Evolutionary conservation across 176 grass and related monocot genomes (phyloP), one percentile per base, ranked within the genome.

Genomic region (Ensete ventricosum): DNA sequence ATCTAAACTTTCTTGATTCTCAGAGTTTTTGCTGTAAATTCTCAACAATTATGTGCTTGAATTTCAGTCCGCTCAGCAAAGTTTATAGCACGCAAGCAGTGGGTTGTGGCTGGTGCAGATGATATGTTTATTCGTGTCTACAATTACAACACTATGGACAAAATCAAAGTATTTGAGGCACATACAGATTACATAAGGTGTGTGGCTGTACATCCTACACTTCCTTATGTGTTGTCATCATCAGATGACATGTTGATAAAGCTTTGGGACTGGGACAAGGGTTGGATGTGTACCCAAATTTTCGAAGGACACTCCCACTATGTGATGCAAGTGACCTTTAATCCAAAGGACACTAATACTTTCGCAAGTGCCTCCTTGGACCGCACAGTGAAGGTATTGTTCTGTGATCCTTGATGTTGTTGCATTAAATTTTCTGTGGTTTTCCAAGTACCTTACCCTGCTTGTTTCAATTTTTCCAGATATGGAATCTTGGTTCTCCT

Each of bases 171-270:
- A 24, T 77, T 77, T 65, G 75, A 77, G 21, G 75, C 75, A 9
- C 75, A 77, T 60, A 77, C 60, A 65, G 75, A 77, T 53, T 74
- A 74, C 53, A 74, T 99, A 27, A 91, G 95, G 82, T 99, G 88
- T 89, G 90, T 99, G 51, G 95, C 90, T 34, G 95, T 99, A 65
- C 95, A 99, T 83, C 95, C 95, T 71, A 99, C 88, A 57, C 90
- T 99, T 71, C 88, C 90, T 74, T 99, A 91, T 84, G 88, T 99
- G 29, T 70, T 99, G 26, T 99, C 95, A 80, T 99, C 95, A 50
- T 99, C 95, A 81, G 95, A 99, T 82, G 95, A 99, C 81, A 99
- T 99, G 95, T 75, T 99, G 81, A 99, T 99, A 88, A 99, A 99
- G 74, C 80, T 94, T 53, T 99, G 95, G 95, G 95, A 99, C 78